Evolutionary conservation across 2,329 filamentous ascomycete species (phyloP), one percentile per base, ranked within the genome.

Genomic region (Cladosporium austrohemisphaericum): DNA sequence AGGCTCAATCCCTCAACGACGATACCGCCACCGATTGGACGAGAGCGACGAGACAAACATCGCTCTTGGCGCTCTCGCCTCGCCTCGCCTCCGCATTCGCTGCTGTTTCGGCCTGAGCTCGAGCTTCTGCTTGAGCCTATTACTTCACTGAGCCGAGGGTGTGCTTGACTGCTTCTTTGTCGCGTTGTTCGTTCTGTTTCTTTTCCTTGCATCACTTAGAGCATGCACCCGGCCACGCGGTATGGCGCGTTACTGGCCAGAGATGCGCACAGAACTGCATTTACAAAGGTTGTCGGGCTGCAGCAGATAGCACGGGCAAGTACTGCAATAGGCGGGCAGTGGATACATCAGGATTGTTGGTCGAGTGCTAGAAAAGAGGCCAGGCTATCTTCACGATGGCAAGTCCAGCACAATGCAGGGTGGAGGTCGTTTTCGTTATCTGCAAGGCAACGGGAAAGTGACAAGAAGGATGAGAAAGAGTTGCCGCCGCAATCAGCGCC

Each of bases 401-500:
- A 4, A 6, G 2, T 19, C 4, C 14, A 11, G 8, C 31, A 45
- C 10, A 11, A 20, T 2, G 14, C 19, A 2, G 6, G 11, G 5
- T 6, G 18, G 16, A 47, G 32, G 25, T 14, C 43, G 3, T 37
- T 47, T 18, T 38, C 44, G 11, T 18, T 25, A 23, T 38, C 44
- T 19, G 11, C 44, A 11, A 31, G 33, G 33, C 25, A 7, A 23
- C 10, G 7, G 33, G 33, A 47, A 8, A 22, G 5, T 23, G 25
- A 14, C 11, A 38, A 47, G 25, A 47, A 47, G 35, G 44, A 47
- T n/a, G 33, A n/a, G 32, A 47, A 47, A 38, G 44, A 47, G 25
- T 33, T 31, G 19, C 16, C 33, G 13, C 11, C 44, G 22, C 45
- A 50, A 14, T 33, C 20, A 31, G 48, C 28, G 33, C 20, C 52